Conservation (phyloP, 2,329 filamentous ascomycete genomes). For the Trichoderma atrobrunneum region DNA sequence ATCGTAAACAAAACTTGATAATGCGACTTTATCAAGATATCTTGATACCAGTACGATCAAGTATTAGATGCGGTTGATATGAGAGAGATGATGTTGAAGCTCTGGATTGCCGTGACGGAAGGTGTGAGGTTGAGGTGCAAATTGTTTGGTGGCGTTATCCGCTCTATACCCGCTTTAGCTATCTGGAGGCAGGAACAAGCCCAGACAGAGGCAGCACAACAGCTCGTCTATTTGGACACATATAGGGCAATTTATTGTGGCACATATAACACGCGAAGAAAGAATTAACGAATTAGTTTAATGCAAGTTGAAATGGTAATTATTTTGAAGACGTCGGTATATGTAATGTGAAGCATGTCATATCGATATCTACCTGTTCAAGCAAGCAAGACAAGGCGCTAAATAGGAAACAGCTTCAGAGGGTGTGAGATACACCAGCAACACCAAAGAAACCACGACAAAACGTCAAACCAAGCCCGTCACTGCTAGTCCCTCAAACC, state of each 20-base stretch:
- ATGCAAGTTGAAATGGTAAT: background rate
- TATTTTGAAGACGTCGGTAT: background rate
- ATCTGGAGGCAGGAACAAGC: background rate
- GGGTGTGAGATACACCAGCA: background rate
- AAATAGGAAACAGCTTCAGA: background rate
- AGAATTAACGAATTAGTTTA: background rate
- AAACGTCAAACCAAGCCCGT: background rate
- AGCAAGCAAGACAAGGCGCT: background rate
- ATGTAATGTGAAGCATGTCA: background rate
- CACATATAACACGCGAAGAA: background rate
- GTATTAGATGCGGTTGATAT: background rate
- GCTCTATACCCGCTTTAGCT: background rate
- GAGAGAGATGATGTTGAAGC: background rate
- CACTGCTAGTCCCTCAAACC: background rate
- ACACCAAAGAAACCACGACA: background rate
- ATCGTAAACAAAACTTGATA: background rate
- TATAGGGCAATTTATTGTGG: background rate
- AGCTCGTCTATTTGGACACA: background rate
- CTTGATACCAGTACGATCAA: background rate
- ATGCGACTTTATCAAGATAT: background rate
- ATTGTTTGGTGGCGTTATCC: conserved; percentile 6
- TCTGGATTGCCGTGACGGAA: background rate
- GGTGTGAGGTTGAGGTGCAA: background rate
- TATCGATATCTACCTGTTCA: too few species aligned
- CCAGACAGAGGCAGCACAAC: background rate